Evolutionary conservation across 441 rosid genomes (phyloP), one percentile per base, ranked within the genome.

Genomic region (Aquilaria agallochum): DNA sequence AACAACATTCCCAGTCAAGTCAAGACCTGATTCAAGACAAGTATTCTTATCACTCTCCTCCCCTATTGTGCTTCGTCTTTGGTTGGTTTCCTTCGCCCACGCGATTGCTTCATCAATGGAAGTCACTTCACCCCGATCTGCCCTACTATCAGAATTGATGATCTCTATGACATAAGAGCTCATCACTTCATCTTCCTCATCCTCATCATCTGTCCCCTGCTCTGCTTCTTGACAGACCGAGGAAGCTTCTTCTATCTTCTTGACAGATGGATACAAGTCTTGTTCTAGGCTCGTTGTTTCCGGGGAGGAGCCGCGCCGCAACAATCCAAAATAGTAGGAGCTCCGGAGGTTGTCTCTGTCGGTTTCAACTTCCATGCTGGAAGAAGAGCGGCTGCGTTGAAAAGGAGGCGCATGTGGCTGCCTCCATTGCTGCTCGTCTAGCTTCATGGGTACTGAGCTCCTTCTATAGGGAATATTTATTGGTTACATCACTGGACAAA

Each of bases 51-150:
- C 76, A 8, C 27, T 20, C 27, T 44, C 60, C 32, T 71, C 59
- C 46, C 49, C 66, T 13, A 40, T 63, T 48, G 63, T 68, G 65
- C 67, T 69, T 10, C 60, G 78, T 2, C 75, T 63, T 55, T 77
- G 86, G 53, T 78, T 89, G 73, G 80, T 89, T 74, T 91, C 95
- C 76, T 84, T 94, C 3, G 93, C 97, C 99, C 99, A 91, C 2
- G 97, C 99, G 33, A 94, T 86, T 13, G 97, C 97, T 72, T 94
- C 99, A 55, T 91, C 95, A 57, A 91, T 72, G 12, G 89, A 86
- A 48, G 78, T 79, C 0, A 90, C 85, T 68, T 91, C 95, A 0
- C 79, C 69, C 0, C 54, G 42, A 2, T 72, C 77, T 15, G 82
- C 86, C 64, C 70, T 72, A 12, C 70, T 30, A 57, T 83, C 87